A percentile compares a stretch with the other conserved stretches of the same genome.
Evolutionary conservation across 208 protist species (phyloP).

Genomic region (Leishmania turanica): DNA sequence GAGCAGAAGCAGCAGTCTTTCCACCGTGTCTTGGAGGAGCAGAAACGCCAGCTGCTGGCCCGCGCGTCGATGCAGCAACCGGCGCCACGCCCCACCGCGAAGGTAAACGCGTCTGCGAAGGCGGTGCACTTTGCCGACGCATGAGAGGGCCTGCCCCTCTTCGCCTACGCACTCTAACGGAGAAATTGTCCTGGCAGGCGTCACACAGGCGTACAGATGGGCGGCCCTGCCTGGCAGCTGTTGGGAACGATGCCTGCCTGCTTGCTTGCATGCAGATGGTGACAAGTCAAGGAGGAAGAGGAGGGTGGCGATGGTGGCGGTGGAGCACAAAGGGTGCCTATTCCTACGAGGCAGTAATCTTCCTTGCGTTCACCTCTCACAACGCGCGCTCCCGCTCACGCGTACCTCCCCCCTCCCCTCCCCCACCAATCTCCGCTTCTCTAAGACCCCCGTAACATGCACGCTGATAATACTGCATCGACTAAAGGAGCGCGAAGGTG

Average conservation of each 20-base stretch:
- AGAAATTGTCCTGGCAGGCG: not conserved
- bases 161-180: not conserved
- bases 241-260: not conserved
- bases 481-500: not conserved
- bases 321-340: not conserved
- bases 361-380: not conserved
- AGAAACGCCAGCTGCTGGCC: slow-evolving; percentile 80
- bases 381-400: not conserved
- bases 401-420: no score
- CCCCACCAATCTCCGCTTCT: not conserved
- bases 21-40: slow-evolving; percentile 77
- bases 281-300: not conserved
- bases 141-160: not conserved
- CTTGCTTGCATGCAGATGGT: not conserved
- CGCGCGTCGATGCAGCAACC: slow-evolving; percentile 36
- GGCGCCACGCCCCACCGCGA: slow-evolving; percentile 4
- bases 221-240: not conserved
- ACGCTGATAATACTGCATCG: not conserved
- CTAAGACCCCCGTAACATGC: not conserved
- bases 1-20: slow-evolving; percentile 58
- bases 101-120: slow-evolving; percentile 33
- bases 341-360: not conserved
- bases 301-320: not conserved
- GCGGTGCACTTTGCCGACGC: slow-evolving; percentile 58
- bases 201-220: not conserved